These are phyloP conservation scores for Tylopilus intermedius DNA, from an alignment of 768 basidiomycete genomes.

Conservation along the genomic window DNA sequence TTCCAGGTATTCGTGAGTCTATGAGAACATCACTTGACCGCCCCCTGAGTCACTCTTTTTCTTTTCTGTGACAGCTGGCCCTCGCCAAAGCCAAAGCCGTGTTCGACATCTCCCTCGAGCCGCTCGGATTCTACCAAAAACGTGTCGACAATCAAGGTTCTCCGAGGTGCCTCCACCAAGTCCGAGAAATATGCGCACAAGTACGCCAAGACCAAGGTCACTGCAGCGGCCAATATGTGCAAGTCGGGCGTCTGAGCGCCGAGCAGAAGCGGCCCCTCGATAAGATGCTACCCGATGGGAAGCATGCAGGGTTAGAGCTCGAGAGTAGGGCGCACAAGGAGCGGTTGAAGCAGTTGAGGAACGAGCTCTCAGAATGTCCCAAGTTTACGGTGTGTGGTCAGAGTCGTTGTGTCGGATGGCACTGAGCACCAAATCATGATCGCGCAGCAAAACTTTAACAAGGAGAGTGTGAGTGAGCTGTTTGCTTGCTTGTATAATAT, in stretches of 20 bases:
- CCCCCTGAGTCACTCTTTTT: background rate
- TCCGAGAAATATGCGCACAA: conserved; percentile 69
- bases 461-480: conserved; percentile 59
- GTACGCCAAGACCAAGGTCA: conserved; percentile 61
- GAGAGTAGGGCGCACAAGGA: conserved; percentile 54
- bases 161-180: conserved; percentile 77
- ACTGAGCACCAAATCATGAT: background rate
- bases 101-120: conserved; percentile 48
- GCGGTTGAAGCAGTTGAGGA: conserved; percentile 58
- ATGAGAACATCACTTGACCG: background rate
- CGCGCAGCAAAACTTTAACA: conserved; percentile 79
- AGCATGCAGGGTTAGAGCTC: conserved; percentile 73
- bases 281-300: conserved; percentile 75
- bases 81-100: conserved; percentile 57
- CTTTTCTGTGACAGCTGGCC: conserved; percentile 38
- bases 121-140: conserved; percentile 75
- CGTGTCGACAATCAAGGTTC: conserved; percentile 64
- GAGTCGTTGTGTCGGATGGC: background rate
- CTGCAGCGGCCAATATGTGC: conserved; percentile 66
- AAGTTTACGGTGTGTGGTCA: conserved; percentile 57
- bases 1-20: conserved; percentile 69
- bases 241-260: conserved; percentile 51
- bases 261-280: conserved; percentile 79
- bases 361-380: conserved; percentile 73
- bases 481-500: too few relatives aligned